Evolutionary conservation across 305 asterid genomes (phyloP), one percentile per base, ranked within the genome.

Genomic region (Solanum hybrid): DNA sequence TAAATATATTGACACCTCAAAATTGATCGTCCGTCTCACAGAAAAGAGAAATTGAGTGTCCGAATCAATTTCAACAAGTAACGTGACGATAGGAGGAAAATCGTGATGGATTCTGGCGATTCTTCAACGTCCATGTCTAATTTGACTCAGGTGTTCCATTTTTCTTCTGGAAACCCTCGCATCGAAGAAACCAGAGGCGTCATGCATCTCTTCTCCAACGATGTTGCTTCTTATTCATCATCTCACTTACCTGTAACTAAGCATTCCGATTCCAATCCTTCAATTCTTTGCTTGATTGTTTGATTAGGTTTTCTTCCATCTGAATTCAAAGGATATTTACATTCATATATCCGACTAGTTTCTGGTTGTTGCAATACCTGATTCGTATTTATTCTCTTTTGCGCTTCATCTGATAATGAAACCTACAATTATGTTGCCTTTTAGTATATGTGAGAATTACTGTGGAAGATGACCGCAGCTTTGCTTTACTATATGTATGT

Each of bases 81-180:
- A 3, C 27, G 39, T 77, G 82, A 7, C n/a, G 4, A 20, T 36
- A 33, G 84, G 84, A 79, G 32, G 85, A 6, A 76, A 76, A 76
- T 12, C 6, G 87, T 9, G 34, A 81, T 83, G 87, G 88, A 29
- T 41, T 89, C 91, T 32, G 93, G 92, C 13, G 91, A 91, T 73
- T 45, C 94, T 8, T 91, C 93, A 61, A 85, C 87, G 2, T 88
- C 95, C 65, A 79, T 93, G 51, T 11, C 85, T 4, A 82, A 84
- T 31, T 34, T 91, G 90, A 93, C 95, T 15, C 94, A 92, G 91
- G 93, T 92, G 27, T 88, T 95, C 89, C 95, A 93, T 91, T 96
- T 97, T 93, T 95, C 99, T 5, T 97, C 99, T 41, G 99, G 99
- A 92, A 97, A 97, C 96, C 99, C 99, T 94, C 97, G 98, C 89